These are phyloP conservation scores for Leccinum pellstonianum DNA, from an alignment of 768 basidiomycete genomes.

Conservation along the genomic window DNA sequence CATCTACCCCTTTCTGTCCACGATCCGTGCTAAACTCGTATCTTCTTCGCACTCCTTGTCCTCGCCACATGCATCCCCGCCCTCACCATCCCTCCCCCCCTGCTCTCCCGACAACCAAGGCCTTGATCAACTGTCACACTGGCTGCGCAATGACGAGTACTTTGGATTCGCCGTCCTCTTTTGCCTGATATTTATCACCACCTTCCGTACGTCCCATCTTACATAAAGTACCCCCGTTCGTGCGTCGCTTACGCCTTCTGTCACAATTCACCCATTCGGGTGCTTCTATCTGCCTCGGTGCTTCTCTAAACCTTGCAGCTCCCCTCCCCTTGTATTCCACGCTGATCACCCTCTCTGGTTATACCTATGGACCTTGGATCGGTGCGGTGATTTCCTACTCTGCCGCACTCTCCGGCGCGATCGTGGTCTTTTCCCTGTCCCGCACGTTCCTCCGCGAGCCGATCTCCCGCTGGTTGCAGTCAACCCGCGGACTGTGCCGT, in stretches of 20 bases:
- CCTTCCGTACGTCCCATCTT: conserved; percentile 63
- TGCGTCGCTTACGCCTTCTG: conserved; percentile 11
- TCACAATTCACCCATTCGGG: conserved; percentile 5
- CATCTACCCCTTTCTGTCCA: not conserved
- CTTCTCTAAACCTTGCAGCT: conserved; percentile 43
- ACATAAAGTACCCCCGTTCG: not conserved
- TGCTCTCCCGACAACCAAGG: conserved; percentile 41
- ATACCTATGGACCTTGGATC: conserved; percentile 81
- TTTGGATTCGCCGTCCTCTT: conserved; percentile 81
- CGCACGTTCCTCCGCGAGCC: conserved; percentile 67
- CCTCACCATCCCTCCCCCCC: not conserved
- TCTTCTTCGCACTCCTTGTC: not conserved
- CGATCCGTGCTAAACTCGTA: conserved; percentile 4
- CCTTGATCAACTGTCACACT: conserved; percentile 78
- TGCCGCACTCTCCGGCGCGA: conserved; percentile 81
- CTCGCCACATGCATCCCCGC: not conserved
- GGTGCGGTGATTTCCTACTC: conserved; percentile 87
- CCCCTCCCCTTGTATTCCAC: conserved; percentile 93
- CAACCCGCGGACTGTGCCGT: conserved; percentile 68
- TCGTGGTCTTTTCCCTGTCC: conserved; percentile 80
- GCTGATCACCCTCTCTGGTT: conserved; percentile 87
- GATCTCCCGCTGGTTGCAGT: conserved; percentile 73
- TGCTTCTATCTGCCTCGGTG: conserved; percentile 9
- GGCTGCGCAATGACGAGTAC: conserved; percentile 68
- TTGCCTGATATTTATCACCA: conserved; percentile 80